phyloP scores from a whole-genome alignment of 2,329 filamentous ascomycete species.

The Chaetoscypha palmicola region DNA sequence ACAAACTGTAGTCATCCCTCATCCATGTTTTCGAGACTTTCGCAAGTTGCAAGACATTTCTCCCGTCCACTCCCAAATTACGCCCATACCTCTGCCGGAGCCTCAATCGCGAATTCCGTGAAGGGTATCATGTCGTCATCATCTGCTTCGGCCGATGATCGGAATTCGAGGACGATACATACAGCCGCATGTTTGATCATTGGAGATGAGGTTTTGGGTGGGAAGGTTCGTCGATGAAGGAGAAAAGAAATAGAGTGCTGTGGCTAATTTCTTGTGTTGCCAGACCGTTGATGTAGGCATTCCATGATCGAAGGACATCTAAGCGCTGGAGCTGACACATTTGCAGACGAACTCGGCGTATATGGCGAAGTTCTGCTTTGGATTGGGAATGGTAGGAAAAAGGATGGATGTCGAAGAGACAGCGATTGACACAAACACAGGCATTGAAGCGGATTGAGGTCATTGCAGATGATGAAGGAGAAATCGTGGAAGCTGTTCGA shows the following conservation, averaged over 20 bases:
- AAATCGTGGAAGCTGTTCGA: conserved; percentile 76
- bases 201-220: conserved; percentile 91
- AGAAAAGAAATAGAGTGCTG: conserved; percentile 18
- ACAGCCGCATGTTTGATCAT: conserved; percentile 93
- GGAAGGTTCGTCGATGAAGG: conserved; percentile 59
- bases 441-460: conserved; percentile 82
- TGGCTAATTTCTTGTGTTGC: conserved; percentile 14
- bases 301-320: neutral
- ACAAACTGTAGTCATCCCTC: too few species aligned
- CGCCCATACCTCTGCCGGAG: conserved; percentile 35
- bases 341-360: conserved; percentile 56
- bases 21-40: conserved; percentile 79
- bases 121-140: conserved; percentile 40
- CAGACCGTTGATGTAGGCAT: conserved; percentile 34
- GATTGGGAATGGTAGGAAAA: conserved; percentile 47
- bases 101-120: conserved; percentile 5
- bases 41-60: conserved; percentile 67
- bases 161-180: conserved; percentile 63
- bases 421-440: conserved; percentile 39
- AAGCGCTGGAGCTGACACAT: conserved; percentile 18
- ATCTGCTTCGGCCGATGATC: conserved; percentile 41
- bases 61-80: conserved; percentile 53
- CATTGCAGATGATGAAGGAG: conserved; percentile 82
- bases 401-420: conserved; percentile 53
- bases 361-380: conserved; percentile 59